Conservation (phyloP, 768 basidiomycete species). For the Hysterangium stoloniferum region DNA sequence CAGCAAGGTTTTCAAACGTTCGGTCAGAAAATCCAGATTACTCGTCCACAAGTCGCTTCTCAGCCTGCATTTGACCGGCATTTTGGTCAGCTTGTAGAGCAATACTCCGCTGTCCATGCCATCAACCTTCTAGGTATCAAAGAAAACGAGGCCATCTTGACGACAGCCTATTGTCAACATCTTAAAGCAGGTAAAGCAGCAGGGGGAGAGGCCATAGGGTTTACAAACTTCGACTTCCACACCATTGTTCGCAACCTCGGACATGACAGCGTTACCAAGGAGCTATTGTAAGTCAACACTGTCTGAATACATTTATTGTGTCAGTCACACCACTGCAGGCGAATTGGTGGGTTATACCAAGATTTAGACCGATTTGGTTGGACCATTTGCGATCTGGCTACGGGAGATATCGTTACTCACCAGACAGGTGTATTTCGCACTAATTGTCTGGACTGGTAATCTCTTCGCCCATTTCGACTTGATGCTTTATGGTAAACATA, state of each 20-base stretch:
- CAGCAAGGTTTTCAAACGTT: conserved; percentile 95
- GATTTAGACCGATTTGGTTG: conserved; percentile 79
- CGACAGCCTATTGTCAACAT: conserved; percentile 76
- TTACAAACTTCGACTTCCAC: conserved; percentile 95
- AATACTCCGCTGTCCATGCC: conserved; percentile 79
- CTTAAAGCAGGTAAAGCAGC: conserved; percentile 50
- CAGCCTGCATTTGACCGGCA: conserved; percentile 97
- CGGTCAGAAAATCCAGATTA: conserved; percentile 90
- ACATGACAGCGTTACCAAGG: conserved; percentile 76
- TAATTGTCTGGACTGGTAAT: conserved; percentile 91
- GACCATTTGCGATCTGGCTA: conserved; percentile 63
- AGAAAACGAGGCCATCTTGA: conserved; percentile 85
- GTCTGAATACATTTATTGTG: not conserved
- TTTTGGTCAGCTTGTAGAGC: conserved; percentile 76
- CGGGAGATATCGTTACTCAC: conserved; percentile 69
- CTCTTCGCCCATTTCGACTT: conserved; percentile 14
- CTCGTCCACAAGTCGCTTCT: conserved; percentile 81
- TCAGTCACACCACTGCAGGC: conserved; percentile 31
- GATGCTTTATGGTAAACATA: not conserved
- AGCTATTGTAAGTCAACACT: conserved; percentile 48
- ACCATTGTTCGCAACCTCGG: conserved; percentile 70
- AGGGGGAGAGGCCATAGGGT: conserved; percentile 60
- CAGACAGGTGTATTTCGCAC: conserved; percentile 91
- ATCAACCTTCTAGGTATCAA: conserved; percentile 89
- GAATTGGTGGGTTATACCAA: conserved; percentile 47